These are phyloP conservation scores for Umbelopsis sp. DNA, from an alignment of 192 early-diverging fungal species.

Conservation along the genomic window DNA sequence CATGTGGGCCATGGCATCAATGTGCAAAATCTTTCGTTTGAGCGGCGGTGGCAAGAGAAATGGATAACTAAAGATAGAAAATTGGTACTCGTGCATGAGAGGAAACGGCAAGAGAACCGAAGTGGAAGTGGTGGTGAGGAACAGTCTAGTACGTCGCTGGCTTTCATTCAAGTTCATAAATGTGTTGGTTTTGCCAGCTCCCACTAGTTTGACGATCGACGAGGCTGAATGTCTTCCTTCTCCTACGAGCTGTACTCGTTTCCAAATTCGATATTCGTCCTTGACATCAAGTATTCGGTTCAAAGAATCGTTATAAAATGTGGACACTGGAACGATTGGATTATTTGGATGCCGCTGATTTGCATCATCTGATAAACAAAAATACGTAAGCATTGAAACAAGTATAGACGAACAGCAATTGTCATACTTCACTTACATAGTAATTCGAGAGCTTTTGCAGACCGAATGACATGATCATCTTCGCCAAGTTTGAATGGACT, in stretches of 20 bases:
- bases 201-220: neutral
- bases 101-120: constrained; percentile 25
- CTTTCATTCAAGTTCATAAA: constrained; percentile 23
- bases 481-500: constrained; percentile 39
- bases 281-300: constrained; percentile 66
- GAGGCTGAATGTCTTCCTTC: constrained; percentile 30
- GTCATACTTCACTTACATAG: constrained; percentile 19
- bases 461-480: constrained; percentile 33
- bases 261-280: constrained; percentile 78
- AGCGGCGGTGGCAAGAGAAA: constrained; percentile 70
- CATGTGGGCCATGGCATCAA: constrained; percentile 81
- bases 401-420: neutral
- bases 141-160: constrained; percentile 17
- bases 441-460: constrained; percentile 30
- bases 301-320: constrained; percentile 34
- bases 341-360: neutral
- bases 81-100: constrained; percentile 47
- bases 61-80: constrained; percentile 72
- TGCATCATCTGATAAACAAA: neutral
- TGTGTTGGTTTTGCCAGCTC: constrained; percentile 15
- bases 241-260: constrained; percentile 47
- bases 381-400: neutral
- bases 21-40: constrained; percentile 71
- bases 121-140: constrained; percentile 24
- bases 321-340: constrained; percentile 1